phyloP scores from a whole-genome alignment of 2,329 filamentous ascomycete species.

The Aspergillus sojae region DNA sequence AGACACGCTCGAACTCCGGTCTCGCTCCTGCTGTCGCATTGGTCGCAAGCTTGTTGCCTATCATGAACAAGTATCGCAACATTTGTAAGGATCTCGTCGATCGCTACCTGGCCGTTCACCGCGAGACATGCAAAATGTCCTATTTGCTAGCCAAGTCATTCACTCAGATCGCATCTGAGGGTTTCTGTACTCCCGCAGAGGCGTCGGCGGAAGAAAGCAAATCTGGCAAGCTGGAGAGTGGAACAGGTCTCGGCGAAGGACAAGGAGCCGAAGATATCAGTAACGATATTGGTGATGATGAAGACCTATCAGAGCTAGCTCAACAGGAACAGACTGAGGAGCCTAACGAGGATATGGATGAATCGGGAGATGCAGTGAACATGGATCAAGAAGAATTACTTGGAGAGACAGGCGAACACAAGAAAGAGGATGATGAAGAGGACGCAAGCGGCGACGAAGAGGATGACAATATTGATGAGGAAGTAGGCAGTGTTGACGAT shows the following conservation, averaged over 20 bases:
- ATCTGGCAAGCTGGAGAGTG: conserved; percentile 80
- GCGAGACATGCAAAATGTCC: conserved; percentile 71
- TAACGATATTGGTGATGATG: conserved; percentile 91
- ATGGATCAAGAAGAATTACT: conserved; percentile 85
- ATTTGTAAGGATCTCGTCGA: conserved; percentile 63
- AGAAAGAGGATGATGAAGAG: conserved; percentile 49
- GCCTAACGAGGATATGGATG: conserved; percentile 47
- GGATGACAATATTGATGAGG: conserved; percentile 77
- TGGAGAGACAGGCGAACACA: conserved; percentile 71
- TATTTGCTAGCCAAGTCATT: conserved; percentile 77
- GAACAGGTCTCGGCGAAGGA: conserved; percentile 91
- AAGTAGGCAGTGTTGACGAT: conserved; percentile 87
- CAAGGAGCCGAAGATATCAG: conserved; percentile 97
- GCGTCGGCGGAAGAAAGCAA: conserved; percentile 71
- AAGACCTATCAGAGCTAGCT: conserved; percentile 88
- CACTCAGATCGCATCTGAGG: conserved; percentile 75
- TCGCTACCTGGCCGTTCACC: conserved; percentile 66
- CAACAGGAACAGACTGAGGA: conserved; percentile 75
- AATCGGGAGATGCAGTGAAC: conserved; percentile 51
- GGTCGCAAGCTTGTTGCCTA: conserved; percentile 66
- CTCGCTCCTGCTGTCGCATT: conserved; percentile 58
- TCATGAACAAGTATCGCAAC: conserved; percentile 71
- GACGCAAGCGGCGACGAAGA: conserved; percentile 65
- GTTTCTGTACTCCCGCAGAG: conserved; percentile 89
- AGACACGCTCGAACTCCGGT: conserved; percentile 44